These are phyloP conservation scores for Sisymbrium altissimum DNA, from an alignment of 345 rosid genomes.

Conservation along the genomic window DNA sequence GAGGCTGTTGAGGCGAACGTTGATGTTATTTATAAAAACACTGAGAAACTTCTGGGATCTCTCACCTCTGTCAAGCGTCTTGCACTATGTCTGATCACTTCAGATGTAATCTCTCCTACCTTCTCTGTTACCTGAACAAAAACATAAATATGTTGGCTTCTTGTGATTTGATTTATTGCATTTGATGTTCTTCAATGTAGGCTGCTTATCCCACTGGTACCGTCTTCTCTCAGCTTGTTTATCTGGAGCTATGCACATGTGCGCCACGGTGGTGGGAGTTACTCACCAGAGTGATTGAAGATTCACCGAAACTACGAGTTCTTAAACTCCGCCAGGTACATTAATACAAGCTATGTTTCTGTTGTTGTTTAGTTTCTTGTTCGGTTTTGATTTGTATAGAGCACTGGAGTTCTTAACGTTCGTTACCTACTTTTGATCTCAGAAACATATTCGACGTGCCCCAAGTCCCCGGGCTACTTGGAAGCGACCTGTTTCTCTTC, in stretches of 20 bases:
- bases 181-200: constrained; percentile 14
- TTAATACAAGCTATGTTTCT: background rate
- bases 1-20: constrained; percentile 29
- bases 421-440: background rate
- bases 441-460: constrained; percentile 28
- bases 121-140: background rate
- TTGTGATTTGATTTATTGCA: background rate
- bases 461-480: constrained; percentile 11
- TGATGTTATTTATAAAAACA: constrained; percentile 27
- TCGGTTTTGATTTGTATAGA: background rate
- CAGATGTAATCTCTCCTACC: constrained; percentile 27
- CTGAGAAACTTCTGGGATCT: constrained; percentile 28
- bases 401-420: background rate
- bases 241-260: constrained; percentile 34
- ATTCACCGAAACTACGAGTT: constrained; percentile 28
- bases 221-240: constrained; percentile 28
- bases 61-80: constrained; percentile 26
- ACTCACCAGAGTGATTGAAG: constrained; percentile 23
- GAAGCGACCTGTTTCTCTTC: constrained; percentile 23
- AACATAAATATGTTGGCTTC: background rate
- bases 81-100: constrained; percentile 21
- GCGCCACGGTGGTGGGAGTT: constrained; percentile 32
- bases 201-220: constrained; percentile 29
- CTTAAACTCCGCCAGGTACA: constrained; percentile 32
- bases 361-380: background rate